Evolutionary conservation across 2,329 filamentous ascomycete genomes (phyloP), one percentile per base, ranked within the genome.

Genomic region (Cordyceps javanica): DNA sequence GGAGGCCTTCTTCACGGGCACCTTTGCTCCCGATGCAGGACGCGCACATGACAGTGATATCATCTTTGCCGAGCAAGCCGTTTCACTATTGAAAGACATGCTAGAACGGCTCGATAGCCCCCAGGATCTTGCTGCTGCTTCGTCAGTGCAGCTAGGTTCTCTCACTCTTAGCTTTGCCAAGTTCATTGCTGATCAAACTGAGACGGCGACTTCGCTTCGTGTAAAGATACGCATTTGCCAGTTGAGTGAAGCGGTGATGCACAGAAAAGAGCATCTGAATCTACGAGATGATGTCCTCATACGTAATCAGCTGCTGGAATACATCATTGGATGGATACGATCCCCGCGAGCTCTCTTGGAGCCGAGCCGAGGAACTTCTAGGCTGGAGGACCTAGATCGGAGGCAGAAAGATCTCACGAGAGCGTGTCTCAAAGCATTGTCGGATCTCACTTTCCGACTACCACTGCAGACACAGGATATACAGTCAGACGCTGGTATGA

Each of bases 171-270:
- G 82, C 66, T 86, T 88, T 66, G 84, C 85, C 34, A 87, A 83
- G 61, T 88, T 87, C 61, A 69, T 88, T 41, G 82, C 87, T 61
- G 78, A 80, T 5, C 70, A 82, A 9, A 66, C 77, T 3, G 85
- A 87, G 59, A 81, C 77, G 13, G 69, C 76, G 9, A 81, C 77
- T 62, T 82, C 78, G 21, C 67, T 87, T 16, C 77, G 83, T 55
- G 83, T 88, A 45, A 88, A 87, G 66, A 87, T 88, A 65, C 85
- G 86, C 63, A 82, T 87, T 41, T 88, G 86, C 64, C 83, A 88
- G 62, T 70, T 89, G 8, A 86, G 81, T 59, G 86, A 88, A 62
- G 79, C 80, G 3, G 80, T 88, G 34, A 85, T 81, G 13, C 82
- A 80, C 67, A 80, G 85, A 62, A 88, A 87, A 64, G 85, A 89